phyloP scores from a whole-genome alignment of 345 rosid genomes.

The Theobroma cacao region DNA sequence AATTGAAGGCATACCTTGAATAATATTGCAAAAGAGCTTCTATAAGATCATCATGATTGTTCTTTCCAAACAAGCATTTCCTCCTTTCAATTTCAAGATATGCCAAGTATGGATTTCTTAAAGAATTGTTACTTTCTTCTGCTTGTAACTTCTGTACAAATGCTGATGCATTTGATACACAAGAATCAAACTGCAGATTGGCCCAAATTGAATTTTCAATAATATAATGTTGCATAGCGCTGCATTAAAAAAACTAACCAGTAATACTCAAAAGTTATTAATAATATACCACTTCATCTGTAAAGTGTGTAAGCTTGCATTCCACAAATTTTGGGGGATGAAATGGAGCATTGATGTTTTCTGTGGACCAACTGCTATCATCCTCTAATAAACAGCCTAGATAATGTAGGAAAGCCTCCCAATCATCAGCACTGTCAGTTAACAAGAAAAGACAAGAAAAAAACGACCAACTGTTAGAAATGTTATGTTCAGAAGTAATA shows the following conservation, averaged over 20 bases:
- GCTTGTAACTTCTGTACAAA: constrained; percentile 64
- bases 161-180: constrained; percentile 61
- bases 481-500: constrained; percentile 2
- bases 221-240: constrained; percentile 2
- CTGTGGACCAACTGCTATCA: constrained; percentile 58
- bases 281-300: constrained; percentile 70
- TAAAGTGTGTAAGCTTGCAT: constrained; percentile 58
- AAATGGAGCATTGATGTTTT: constrained; percentile 37
- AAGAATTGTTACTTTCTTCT: constrained; percentile 38
- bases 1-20: constrained; percentile 45
- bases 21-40: constrained; percentile 66
- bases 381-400: constrained; percentile 92
- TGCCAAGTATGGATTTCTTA: constrained; percentile 78
- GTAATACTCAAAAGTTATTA: constrained; percentile 18
- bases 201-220: constrained; percentile 16
- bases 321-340: constrained; percentile 45
- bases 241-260: background rate
- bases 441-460: constrained; percentile 18
- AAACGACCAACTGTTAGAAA: constrained; percentile 28
- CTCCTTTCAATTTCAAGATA: constrained; percentile 84
- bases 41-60: constrained; percentile 48
- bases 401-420: constrained; percentile 93
- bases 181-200: constrained; percentile 71
- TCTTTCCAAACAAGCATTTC: constrained; percentile 68
- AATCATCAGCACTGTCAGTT: constrained; percentile 92